Conservation (phyloP, 192 early-diverging fungal genomes). For the Coemansia sp. region DNA sequence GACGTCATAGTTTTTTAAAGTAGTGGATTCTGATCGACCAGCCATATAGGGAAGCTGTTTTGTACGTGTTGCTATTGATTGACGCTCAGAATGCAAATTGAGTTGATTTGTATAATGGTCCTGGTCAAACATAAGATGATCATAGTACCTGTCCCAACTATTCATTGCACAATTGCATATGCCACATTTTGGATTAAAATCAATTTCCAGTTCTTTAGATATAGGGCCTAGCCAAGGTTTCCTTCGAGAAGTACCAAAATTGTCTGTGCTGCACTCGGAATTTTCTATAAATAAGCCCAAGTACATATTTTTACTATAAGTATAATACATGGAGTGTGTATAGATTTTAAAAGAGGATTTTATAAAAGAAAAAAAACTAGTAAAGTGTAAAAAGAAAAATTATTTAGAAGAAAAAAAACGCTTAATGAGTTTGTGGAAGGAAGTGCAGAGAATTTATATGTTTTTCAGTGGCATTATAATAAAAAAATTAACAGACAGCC, state of each 20-base stretch:
- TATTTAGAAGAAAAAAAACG: not conserved
- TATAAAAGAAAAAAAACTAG: no score
- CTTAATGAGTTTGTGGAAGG: not conserved
- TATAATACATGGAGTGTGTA: not conserved
- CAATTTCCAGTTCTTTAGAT: constrained; percentile 4
- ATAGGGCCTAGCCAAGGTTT: constrained; percentile 21
- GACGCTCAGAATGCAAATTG: constrained; percentile 1
- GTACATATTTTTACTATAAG: not conserved
- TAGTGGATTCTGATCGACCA: constrained; percentile 9
- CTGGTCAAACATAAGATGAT: constrained; percentile 46
- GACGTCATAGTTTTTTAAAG: not conserved
- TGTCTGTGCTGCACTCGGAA: not conserved
- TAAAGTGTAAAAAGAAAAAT: not conserved
- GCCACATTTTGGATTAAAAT: constrained; percentile 30
- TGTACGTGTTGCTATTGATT: constrained; percentile 5
- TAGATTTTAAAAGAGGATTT: not conserved
- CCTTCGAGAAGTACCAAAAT: not conserved
- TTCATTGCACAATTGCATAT: constrained; percentile 32
- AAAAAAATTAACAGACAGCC: not conserved
- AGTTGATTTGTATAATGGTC: constrained; percentile 15
- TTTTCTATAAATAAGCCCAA: not conserved
- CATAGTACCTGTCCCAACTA: constrained; percentile 45
- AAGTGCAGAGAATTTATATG: not conserved
- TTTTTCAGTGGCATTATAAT: not conserved
- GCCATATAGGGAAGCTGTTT: not conserved